These are phyloP conservation scores for Solanum bulbocastanum DNA, from an alignment of 257 asterid species.

Conservation along the genomic window DNA sequence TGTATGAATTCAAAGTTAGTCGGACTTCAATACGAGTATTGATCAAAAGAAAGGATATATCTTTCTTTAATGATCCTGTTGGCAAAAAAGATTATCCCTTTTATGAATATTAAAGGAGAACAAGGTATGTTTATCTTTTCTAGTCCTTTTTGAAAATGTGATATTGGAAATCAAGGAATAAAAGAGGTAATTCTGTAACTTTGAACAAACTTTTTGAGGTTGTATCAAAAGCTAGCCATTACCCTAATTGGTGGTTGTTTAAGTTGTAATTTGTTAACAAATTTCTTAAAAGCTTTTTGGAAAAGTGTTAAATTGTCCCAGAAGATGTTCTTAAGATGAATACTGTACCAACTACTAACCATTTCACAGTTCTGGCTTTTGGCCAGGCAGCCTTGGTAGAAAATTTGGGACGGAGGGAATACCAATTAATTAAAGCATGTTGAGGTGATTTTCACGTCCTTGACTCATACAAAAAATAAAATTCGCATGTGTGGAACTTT, in stretches of 20 bases:
- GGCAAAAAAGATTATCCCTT: neutral
- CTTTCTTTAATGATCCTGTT: neutral
- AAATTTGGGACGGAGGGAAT: neutral
- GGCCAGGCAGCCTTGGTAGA: too few relatives aligned
- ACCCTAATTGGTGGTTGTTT: neutral
- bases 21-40: rapidly evolving
- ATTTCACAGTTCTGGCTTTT: neutral
- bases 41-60: neutral
- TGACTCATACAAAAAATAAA: neutral
- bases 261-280: neutral
- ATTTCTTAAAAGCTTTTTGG: neutral
- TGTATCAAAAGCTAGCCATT: neutral
- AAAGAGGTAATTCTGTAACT: neutral
- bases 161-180: neutral
- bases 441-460: neutral
- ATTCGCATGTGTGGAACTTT: neutral
- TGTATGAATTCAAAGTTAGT: neutral
- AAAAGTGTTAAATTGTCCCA: neutral
- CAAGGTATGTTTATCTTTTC: neutral
- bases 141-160: neutral
- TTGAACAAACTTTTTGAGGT: neutral
- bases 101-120: neutral
- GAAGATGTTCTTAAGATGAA: neutral
- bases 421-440: neutral
- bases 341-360: neutral